Conservation (phyloP, 23 red algal genomes). For the Cyanidium caldarium region DNA sequence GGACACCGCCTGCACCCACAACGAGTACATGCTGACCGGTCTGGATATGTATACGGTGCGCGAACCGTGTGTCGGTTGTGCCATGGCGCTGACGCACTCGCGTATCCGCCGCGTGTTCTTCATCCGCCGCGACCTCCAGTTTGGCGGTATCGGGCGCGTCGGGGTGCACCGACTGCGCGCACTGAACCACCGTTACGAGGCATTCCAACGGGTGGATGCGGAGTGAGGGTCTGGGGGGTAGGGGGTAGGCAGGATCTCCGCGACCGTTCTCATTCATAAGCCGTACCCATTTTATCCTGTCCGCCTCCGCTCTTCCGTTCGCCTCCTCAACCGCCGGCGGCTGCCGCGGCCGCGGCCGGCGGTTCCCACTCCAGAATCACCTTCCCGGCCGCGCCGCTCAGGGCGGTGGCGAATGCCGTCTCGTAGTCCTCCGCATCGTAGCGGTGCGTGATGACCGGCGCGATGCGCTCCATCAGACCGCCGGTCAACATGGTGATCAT, state of each 20-base stretch:
- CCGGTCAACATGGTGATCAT: slow-evolving; percentile 20
- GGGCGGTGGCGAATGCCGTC: background rate
- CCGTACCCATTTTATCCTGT: too few species aligned
- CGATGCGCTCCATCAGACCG: slow-evolving; percentile 14
- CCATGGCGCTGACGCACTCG: slow-evolving; percentile 66
- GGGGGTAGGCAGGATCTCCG: too few species aligned
- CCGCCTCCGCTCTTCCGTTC: too few species aligned
- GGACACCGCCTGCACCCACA: background rate
- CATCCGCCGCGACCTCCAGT: slow-evolving; percentile 3
- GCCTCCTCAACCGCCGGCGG: too few species aligned
- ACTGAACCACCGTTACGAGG: slow-evolving; percentile 69
- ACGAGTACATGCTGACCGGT: slow-evolving; percentile 51
- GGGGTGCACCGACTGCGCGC: slow-evolving; percentile 27
- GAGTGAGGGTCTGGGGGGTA: too few species aligned
- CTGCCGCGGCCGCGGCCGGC: too few species aligned
- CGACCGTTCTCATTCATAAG: too few species aligned
- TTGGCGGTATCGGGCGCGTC: slow-evolving; percentile 30
- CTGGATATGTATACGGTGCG: slow-evolving; percentile 50
- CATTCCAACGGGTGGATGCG: too few species aligned
- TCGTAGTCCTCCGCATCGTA: slow-evolving; percentile 5
- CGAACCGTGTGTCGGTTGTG: slow-evolving; percentile 80
- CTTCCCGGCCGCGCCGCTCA: slow-evolving; percentile 2
- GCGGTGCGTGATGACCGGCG: slow-evolving; percentile 9
- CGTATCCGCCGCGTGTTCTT: slow-evolving; percentile 56
- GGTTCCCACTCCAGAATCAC: slow-evolving; percentile 20